Evolutionary conservation across 768 basidiomycete genomes (phyloP), one percentile per base, ranked within the genome.

Genomic region (Termitomyces sp.): DNA sequence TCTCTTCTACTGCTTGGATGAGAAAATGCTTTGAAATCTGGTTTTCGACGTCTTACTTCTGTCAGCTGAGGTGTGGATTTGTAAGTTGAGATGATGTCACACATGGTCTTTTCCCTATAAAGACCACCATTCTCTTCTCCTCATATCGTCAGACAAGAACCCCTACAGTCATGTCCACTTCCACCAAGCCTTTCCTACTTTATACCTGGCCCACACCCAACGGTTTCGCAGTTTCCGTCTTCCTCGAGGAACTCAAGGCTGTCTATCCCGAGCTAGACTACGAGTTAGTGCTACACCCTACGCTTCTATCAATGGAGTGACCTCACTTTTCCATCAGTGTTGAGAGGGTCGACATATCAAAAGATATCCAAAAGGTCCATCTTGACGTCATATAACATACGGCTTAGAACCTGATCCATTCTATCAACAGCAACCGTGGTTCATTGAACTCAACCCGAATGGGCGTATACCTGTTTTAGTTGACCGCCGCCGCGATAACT

Each of bases 391-490:
- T 20, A 1, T 12, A 32, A 18, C 29, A 15, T 5, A n/a, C 25
- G 13, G 5, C 6, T 9, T 31, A 4, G 16, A 35, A 29, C 18
- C 38, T 18, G n/a, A 56, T 47, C 3, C 10, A 2, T 9, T 32
- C 15, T 50, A 10, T 46, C 7, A 31, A 11, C 23, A 78, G 73
- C 76, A 89, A 64, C 78, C 78, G 0, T 91, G 87, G 87, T 94
- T 86, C 71, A 77, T 93, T 57, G 76, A 82, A 39, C 63, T 86
- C 60, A 89, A 89, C 66, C 88, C 86, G 7, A 89, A 87, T 57
- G 85, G 86, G 33, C 68, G 88, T 45, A 90, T 91, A 51, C 88
- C 89, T 5, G 77, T 78, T 25, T 69, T 91, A 33, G 73, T 83
- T 33, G 87, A 91, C 65, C 79, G 76, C 52, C 70, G 75, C 22